Percentiles rank a stretch among this genome's conserved stretches.
Conservation (phyloP, 148 eudicot species). For the Vaccinium myrtillus region DNA sequence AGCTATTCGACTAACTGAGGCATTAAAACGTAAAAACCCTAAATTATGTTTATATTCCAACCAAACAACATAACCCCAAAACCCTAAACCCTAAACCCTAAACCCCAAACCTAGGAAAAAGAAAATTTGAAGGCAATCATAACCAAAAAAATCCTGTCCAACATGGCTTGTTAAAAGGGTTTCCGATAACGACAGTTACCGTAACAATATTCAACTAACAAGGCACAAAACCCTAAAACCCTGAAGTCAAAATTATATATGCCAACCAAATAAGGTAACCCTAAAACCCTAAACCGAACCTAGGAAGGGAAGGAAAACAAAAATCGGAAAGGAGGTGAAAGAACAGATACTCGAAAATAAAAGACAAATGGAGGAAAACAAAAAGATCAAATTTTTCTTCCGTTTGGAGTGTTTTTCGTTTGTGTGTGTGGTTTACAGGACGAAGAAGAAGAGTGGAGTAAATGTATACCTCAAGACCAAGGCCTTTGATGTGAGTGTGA, state of each 20-base stretch:
- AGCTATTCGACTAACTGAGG: too few relatives aligned
- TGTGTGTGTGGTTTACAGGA: background rate
- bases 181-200: background rate
- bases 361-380: background rate
- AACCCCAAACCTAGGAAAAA: too few relatives aligned
- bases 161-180: background rate
- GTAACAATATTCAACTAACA: background rate
- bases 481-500: constrained; percentile 97
- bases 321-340: background rate
- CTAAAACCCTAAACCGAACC: constrained; percentile 32
- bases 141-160: too few relatives aligned
- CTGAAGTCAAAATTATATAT: background rate
- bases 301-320: too few relatives aligned
- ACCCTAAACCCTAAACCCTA: too few relatives aligned
- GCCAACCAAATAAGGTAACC: background rate
- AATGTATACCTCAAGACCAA: constrained; percentile 77
- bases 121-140: too few relatives aligned
- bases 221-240: background rate
- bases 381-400: background rate
- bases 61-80: too few relatives aligned
- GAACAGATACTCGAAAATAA: background rate
- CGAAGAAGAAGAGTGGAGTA: background rate
- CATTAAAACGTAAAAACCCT: too few relatives aligned
- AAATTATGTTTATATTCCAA: too few relatives aligned
- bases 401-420: background rate